Base-by-base conservation (phyloP, 2,329 filamentous ascomycete genomes). In the Thelonectria rubi region DNA sequence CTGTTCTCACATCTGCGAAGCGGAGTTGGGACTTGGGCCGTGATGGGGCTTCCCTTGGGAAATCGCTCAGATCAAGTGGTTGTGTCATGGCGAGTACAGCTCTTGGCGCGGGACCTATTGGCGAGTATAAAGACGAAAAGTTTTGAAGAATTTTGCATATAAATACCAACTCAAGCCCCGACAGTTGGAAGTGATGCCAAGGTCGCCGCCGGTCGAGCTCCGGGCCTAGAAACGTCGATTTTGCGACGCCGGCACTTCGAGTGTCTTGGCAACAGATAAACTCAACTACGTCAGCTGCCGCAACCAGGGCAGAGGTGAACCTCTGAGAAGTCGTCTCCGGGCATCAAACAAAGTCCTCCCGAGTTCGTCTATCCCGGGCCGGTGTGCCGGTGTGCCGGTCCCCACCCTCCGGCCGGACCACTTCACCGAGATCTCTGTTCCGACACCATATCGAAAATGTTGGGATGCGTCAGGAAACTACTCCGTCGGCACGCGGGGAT, bases 1-100 rank as follows among this genome's bases (percentile, higher is more conserved):
- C 26, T 9, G 34, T 15, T 37, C 66, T 62, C 54, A 72, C 69
- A 63, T 72, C 69, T 53, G 69, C 69, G n/a, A 65, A 72, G 7
- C 68, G 68, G 46, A 72, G 66, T 47, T 65, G 65, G 15, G 46
- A 47, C 32, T 58, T 61, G 32, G 69, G 65, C 26, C 56, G 55
- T 14, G 68, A 62, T 1, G 69, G 69, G 39, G 68, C 66, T 20
- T 49, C 62, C 24, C 62, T 56, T 40, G 69, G 65, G 58, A 72
- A 72, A 51, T 63, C 51, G 57, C 62, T 69, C 50, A 72, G 48
- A 46, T 72, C 68, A 32, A 71, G 43, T 24, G 50, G 50, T 50
- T 58, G 59, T 15, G 68, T 62, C 69, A 72, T 71, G 10, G 21
- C 56, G 37, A 47, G 45, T 30, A 18, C 24, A 17, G 10, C 17